These are phyloP conservation scores for Diaporthe batatas DNA, from an alignment of 2,329 filamentous ascomycete genomes.

Conservation along the genomic window DNA sequence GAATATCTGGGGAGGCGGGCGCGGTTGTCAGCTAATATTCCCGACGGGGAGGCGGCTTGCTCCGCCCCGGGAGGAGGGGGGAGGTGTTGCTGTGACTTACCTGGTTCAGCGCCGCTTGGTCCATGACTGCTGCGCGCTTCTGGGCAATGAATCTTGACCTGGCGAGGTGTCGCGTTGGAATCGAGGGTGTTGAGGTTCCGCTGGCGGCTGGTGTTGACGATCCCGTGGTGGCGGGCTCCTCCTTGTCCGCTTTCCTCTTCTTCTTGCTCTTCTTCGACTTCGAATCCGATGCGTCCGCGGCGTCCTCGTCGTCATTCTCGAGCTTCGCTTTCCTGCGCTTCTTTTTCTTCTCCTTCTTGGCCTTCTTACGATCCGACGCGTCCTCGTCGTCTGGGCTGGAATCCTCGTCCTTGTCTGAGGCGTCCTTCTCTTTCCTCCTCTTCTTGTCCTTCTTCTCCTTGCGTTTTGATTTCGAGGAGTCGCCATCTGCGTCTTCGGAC, in stretches of 20 bases:
- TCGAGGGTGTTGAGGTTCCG: slow-evolving; percentile 47
- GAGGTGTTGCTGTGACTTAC: slow-evolving; percentile 61
- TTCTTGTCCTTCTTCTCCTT: slow-evolving; percentile 61
- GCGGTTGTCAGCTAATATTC: slow-evolving; percentile 43
- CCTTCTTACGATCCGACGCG: slow-evolving; percentile 46
- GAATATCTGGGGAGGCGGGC: slow-evolving; percentile 66
- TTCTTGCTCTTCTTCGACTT: slow-evolving; percentile 45
- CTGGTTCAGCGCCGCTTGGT: slow-evolving; percentile 88
- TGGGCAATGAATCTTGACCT: slow-evolving; percentile 88
- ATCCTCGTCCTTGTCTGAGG: slow-evolving; percentile 54
- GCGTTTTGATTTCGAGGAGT: slow-evolving; percentile 59
- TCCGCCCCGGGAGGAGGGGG: neutral
- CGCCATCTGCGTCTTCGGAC: slow-evolving; percentile 55
- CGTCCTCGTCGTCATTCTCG: slow-evolving; percentile 49
- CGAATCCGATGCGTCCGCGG: slow-evolving; percentile 35
- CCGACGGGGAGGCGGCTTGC: neutral
- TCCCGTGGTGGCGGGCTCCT: slow-evolving; percentile 53
- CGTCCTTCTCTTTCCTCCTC: slow-evolving; percentile 56
- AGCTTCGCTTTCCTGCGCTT: slow-evolving; percentile 54
- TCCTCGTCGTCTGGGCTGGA: slow-evolving; percentile 47
- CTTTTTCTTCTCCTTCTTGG: slow-evolving; percentile 45
- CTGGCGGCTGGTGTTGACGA: slow-evolving; percentile 60
- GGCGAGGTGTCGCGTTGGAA: slow-evolving; percentile 77
- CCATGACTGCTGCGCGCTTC: slow-evolving; percentile 86
- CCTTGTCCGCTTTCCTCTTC: slow-evolving; percentile 45